A percentile compares a stretch with the other conserved stretches of the same genome.
Evolutionary conservation across 768 basidiomycete genomes (phyloP).

Genomic region (Termitomyces sp.): DNA sequence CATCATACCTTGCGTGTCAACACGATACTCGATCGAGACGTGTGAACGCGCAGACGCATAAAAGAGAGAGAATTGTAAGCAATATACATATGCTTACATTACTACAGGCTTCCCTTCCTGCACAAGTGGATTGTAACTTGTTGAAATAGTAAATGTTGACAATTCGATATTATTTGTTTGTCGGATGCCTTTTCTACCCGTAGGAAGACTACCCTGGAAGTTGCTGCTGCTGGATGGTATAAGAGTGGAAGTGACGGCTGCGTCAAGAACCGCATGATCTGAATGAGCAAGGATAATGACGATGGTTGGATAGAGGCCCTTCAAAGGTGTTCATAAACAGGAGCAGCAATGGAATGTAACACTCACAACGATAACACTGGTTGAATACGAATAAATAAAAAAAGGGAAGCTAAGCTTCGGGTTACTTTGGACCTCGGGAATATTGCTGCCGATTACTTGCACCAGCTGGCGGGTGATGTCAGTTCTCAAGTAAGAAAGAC

Average conservation of each 20-base stretch:
- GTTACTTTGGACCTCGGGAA: background rate
- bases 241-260: conserved; percentile 5
- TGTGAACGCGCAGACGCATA: no score
- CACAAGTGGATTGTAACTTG: background rate
- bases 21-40: no score
- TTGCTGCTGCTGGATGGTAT: background rate
- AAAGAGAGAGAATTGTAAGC: no score
- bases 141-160: background rate
- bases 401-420: background rate
- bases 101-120: background rate
- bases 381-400: conserved; percentile 7
- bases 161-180: background rate
- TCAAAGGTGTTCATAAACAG: background rate
- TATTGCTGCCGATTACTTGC: conserved; percentile 6
- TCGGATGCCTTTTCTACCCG: background rate
- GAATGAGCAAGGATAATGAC: conserved; percentile 8
- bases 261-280: conserved; percentile 4
- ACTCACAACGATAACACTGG: conserved; percentile 9
- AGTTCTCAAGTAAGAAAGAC: background rate
- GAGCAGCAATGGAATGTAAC: background rate
- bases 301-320: conserved; percentile 10
- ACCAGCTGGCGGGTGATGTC: background rate
- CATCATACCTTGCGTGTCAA: no score
- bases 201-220: background rate
- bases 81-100: background rate